phyloP scores from a whole-genome alignment of 1,139 yeast genomes.

The Blastobotrys raffinosifermentans region DNA sequence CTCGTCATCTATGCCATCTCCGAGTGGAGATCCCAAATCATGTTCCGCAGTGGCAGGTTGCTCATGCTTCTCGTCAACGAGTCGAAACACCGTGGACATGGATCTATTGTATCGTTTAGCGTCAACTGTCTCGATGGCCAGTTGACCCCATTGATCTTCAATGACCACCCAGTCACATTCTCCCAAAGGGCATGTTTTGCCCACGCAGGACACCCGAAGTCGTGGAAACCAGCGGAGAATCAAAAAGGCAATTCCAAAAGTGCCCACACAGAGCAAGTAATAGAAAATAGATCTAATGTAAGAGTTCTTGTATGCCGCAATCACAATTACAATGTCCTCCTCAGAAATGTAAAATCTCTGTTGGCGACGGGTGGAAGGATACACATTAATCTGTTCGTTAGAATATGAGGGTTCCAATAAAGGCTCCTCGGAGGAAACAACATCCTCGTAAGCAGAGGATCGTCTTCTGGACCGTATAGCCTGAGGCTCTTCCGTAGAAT shows the following conservation, averaged over 20 bases:
- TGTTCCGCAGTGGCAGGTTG: conserved; percentile 14
- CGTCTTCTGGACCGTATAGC: conserved; percentile 14
- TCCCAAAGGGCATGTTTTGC: conserved; percentile 63
- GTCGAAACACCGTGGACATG: conserved; percentile 58
- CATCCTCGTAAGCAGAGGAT: conserved; percentile 17
- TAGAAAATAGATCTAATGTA: conserved; percentile 44
- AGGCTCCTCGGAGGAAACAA: conserved; percentile 11
- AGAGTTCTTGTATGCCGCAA: conserved; percentile 77
- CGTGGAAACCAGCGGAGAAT: conserved; percentile 81
- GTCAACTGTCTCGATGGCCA: conserved; percentile 51
- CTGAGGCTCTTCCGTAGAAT: conserved; percentile 5
- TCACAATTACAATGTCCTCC: conserved; percentile 88
- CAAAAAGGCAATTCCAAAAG: conserved; percentile 70
- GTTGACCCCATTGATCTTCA: conserved; percentile 89
- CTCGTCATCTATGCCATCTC: conserved; percentile 12
- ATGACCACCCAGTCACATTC: conserved; percentile 88
- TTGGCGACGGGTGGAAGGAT: conserved; percentile 14
- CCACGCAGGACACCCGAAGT: conserved; percentile 62
- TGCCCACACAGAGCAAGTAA: conserved; percentile 47
- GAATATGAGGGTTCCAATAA: conserved; percentile 5
- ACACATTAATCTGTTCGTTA: conserved; percentile 2
- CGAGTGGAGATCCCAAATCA: conserved; percentile 9
- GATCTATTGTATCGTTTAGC: conserved; percentile 63
- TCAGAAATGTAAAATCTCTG: conserved; percentile 92
- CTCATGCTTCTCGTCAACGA: conserved; percentile 21